phyloP scores from a whole-genome alignment of 2,329 filamentous ascomycete genomes.

The Periconia sp. region DNA sequence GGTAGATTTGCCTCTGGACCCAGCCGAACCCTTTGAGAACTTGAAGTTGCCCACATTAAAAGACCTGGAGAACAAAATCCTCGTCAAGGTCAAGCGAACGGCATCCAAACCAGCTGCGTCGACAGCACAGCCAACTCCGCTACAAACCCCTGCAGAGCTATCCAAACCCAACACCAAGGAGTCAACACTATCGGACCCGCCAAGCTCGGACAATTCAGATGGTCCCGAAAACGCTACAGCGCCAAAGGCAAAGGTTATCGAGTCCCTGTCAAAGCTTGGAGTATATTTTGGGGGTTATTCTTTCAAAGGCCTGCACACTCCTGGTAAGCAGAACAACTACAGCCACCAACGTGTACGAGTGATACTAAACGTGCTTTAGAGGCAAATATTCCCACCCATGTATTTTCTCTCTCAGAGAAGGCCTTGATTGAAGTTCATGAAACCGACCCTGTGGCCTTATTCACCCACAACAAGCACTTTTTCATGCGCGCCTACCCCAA shows the following conservation, averaged over 20 bases:
- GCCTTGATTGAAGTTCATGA: constrained; percentile 68
- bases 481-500: constrained; percentile 90
- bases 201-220: constrained; percentile 30
- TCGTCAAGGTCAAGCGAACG: constrained; percentile 55
- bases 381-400: constrained; percentile 59
- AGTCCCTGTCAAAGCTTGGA: constrained; percentile 71
- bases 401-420: constrained; percentile 66
- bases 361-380: constrained; percentile 25
- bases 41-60: constrained; percentile 67
- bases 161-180: constrained; percentile 23
- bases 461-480: constrained; percentile 78
- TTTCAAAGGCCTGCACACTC: constrained; percentile 71
- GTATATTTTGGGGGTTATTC: constrained; percentile 86
- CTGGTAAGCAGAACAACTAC: constrained; percentile 47
- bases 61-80: constrained; percentile 75
- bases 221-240: constrained; percentile 52
- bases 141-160: constrained; percentile 29
- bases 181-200: constrained; percentile 29
- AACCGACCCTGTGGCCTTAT: constrained; percentile 60
- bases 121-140: constrained; percentile 30
- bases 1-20: constrained; percentile 59
- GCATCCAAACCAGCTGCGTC: constrained; percentile 32
- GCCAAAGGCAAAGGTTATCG: constrained; percentile 62
- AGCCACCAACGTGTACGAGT: no score
- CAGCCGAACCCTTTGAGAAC: constrained; percentile 42